Evolutionary conservation across 331 rosid genomes (phyloP), one percentile per base, ranked within the genome.

Genomic region (Quercus tomentella): DNA sequence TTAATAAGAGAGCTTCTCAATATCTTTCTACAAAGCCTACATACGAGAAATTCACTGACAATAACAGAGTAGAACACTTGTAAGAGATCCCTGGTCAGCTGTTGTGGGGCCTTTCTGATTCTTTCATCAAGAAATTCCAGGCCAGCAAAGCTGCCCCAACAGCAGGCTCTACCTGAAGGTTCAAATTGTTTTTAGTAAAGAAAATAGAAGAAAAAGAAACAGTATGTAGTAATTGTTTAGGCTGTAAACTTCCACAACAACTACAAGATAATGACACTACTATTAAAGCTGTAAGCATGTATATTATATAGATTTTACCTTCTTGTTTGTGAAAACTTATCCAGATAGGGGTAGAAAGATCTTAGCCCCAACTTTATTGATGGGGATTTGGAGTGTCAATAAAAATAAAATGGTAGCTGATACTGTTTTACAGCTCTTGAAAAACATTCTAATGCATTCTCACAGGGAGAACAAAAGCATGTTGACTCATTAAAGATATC

Each of bases 101-200:
- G 58, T 85, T 78, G 56, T 76, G 76, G 82, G 69, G 60, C 79
- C 86, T 85, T 56, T 70, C 84, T 7, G 81, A 83, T 71, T 92
- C 97, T 78, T 91, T 89, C 97, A 89, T 82, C 76, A 76, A 83
- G 80, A 89, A 92, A 82, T 88, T 94, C 94, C 95, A 91, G 56
- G 97, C 98, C 72, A 94, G 75, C 92, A 93, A 91, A 17, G 98
- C 98, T 11, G 97, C 98, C 26, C 98, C 98, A 71, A 94, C 89
- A n/a, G 98, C 98, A 85, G 98, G 97, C 84, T 91, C 98, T 61
- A 92, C 94, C 98, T 92, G 90, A 52, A 55, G 55, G 75, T 68
- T 25, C 69, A 56, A 70, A 11, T 56, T 58, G 25, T 37, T 65
- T 84, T 23, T 0, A 17, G 25, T 67, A 35, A 67, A 33, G 72